Evolutionary conservation across 2,329 filamentous ascomycete genomes (phyloP), one percentile per base, ranked within the genome.

Genomic region (Capronia americana): DNA sequence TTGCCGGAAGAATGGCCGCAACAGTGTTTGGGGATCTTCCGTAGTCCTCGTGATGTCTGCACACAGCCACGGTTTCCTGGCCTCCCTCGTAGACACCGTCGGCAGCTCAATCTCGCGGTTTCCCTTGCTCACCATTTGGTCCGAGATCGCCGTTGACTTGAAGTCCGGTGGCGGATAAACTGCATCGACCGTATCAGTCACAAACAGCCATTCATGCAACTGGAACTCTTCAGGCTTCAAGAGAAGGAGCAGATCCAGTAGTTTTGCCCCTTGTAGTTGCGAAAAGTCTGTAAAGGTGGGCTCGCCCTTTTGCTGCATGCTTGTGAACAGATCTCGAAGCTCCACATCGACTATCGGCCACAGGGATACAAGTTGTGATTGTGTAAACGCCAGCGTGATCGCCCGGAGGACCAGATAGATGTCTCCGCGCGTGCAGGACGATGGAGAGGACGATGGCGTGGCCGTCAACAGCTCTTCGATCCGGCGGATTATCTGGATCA

Each of bases 131-230:
- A 62, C 63, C 28, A 70, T 60, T 41, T 64, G 57, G 73, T 98
- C 95, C 0, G 91, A 90, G 4, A 98, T 85, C 2, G 92, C 92
- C 2, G 91, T 82, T 1, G 92, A 86, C 67, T 88, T 85, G 79
- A 89, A 90, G 59, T 83, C 81, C 14, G 87, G 80, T 0, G 92
- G 89, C 12, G 91, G 88, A 78, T 99, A 96, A 38, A 99, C 91
- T 0, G 95, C 93, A 74, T 99, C 95, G 70, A 97, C 93, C 14
- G 94, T 98, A 78, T 99, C 95, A 1, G 93, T 96, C 63, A 99
- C 89, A 77, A 97, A 99, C 3, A 98, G 87, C 95, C 95, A 99
- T 81, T 97, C 92, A 74, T 96, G 90, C n/a, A 98, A 86, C 78
- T 98, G 95, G 79, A 98, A 99, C 77, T 99, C 95, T 72, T 99